These are phyloP conservation scores for Amanita muscaria DNA, from an alignment of 768 basidiomycete species.

Conservation along the genomic window DNA sequence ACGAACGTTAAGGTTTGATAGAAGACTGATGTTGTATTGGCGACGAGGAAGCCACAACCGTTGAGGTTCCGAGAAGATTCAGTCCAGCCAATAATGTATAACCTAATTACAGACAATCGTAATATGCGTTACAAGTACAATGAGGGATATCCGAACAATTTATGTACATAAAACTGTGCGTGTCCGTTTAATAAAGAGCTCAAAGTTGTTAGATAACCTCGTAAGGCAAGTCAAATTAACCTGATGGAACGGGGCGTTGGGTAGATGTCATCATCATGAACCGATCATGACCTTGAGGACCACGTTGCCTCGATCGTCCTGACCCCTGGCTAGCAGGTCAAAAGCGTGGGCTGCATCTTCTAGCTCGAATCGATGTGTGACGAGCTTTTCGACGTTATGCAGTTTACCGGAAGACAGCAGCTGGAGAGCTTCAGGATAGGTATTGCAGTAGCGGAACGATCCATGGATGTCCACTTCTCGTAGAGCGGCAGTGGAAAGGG, in stretches of 20 bases:
- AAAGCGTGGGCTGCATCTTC: constrained; percentile 67
- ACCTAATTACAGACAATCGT: no score
- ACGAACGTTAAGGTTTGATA: no score
- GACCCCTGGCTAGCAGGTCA: constrained; percentile 67
- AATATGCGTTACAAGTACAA: constrained; percentile 6
- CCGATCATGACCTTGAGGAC: constrained; percentile 88
- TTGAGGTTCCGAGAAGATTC: no score
- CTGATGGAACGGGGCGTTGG: not conserved
- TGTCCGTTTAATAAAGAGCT: constrained; percentile 1
- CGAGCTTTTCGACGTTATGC: constrained; percentile 57
- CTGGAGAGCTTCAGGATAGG: constrained; percentile 78
- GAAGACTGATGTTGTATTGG: not conserved
- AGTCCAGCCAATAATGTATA: no score
- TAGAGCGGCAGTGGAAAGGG: constrained; percentile 73
- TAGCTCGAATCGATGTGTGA: constrained; percentile 71
- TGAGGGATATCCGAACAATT: constrained; percentile 4
- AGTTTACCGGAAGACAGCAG: constrained; percentile 66
- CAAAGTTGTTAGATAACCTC: constrained; percentile 5
- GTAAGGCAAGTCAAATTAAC: not conserved
- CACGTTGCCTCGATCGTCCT: constrained; percentile 70
- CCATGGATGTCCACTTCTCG: constrained; percentile 92
- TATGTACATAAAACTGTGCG: constrained; percentile 3
- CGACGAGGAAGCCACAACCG: not conserved
- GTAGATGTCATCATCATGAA: constrained; percentile 19
- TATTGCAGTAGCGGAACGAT: constrained; percentile 86